Evolutionary conservation across 164 flowering plant genomes (phyloP).

Genomic region (Saururus chinensis): DNA sequence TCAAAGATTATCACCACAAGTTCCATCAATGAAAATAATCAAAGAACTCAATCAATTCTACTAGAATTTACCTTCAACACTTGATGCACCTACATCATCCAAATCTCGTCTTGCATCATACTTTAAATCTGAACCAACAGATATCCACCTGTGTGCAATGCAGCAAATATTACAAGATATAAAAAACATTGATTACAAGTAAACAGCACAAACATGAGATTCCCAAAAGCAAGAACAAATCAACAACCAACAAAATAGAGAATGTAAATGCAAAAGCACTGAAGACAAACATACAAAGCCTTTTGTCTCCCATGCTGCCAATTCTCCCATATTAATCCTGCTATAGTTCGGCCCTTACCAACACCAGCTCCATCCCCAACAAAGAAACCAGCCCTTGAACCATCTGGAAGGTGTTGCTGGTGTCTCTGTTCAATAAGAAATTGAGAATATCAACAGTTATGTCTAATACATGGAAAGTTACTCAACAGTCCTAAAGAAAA

Average conservation of each 20-base stretch:
- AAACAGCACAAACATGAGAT: conserved; percentile 1
- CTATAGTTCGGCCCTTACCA: conserved; percentile 96
- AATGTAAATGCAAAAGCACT: background rate
- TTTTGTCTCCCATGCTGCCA: conserved; percentile 88
- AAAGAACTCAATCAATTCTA: background rate
- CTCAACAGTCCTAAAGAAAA: background rate
- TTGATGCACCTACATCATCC: conserved; percentile 80
- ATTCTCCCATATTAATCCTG: conserved; percentile 97
- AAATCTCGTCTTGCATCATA: conserved; percentile 94
- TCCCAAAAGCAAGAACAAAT: background rate
- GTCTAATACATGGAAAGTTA: background rate
- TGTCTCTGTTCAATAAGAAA: conserved; percentile 50
- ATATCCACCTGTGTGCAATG: conserved; percentile 68
- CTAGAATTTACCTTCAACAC: conserved; percentile 51
- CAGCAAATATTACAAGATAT: conserved; percentile 10
- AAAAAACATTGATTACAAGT: conserved; percentile 1
- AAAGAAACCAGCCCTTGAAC: conserved; percentile 89
- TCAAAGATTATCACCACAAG: background rate
- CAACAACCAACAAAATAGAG: background rate
- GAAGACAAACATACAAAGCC: conserved; percentile 56
- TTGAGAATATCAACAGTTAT: background rate
- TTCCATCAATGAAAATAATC: background rate
- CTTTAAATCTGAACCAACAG: conserved; percentile 95
- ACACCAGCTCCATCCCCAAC: conserved; percentile 99
- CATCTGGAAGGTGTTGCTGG: conserved; percentile 62